These are phyloP conservation scores for Alectoria sarmentosa DNA, from an alignment of 495 filamentous ascomycete species.

Conservation along the genomic window DNA sequence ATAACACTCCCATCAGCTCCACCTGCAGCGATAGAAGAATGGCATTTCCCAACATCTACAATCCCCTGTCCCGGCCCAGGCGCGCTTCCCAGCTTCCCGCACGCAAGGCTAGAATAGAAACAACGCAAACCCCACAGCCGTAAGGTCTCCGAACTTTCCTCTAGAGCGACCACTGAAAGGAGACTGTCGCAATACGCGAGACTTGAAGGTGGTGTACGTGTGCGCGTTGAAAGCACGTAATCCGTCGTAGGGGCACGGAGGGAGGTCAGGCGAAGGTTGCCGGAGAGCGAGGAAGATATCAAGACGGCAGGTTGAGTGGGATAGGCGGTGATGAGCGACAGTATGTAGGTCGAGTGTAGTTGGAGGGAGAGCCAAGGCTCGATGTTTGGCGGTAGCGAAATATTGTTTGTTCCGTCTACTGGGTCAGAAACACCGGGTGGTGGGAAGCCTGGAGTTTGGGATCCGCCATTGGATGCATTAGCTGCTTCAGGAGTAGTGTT, in stretches of 20 bases:
- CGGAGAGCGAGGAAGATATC: conserved; percentile 49
- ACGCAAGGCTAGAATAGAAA: conserved; percentile 40
- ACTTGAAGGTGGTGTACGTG: conserved; percentile 41
- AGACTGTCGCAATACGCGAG: conserved; percentile 52
- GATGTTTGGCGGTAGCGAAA: no score
- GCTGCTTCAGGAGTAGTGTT: neutral
- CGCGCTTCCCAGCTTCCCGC: conserved; percentile 27
- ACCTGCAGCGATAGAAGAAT: conserved; percentile 49
- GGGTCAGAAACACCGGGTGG: neutral
- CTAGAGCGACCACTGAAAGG: conserved; percentile 46
- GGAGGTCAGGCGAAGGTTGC: conserved; percentile 51
- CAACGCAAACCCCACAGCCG: conserved; percentile 49
- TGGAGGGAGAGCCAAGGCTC: conserved; percentile 48
- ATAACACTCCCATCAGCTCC: conserved; percentile 50
- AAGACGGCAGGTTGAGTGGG: conserved; percentile 54
- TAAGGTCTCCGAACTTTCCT: conserved; percentile 49
- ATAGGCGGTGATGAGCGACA: conserved; percentile 48
- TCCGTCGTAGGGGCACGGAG: conserved; percentile 45
- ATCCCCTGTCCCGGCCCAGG: conserved; percentile 24
- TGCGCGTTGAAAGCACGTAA: conserved; percentile 42
- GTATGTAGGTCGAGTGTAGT: conserved; percentile 55
- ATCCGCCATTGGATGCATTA: neutral
- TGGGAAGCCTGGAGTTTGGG: neutral
- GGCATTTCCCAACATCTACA: conserved; percentile 40
- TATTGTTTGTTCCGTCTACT: conserved; percentile 13